Base-by-base conservation (phyloP, 2,329 filamentous ascomycete species). In the Teratosphaeria zuluensis region DNA sequence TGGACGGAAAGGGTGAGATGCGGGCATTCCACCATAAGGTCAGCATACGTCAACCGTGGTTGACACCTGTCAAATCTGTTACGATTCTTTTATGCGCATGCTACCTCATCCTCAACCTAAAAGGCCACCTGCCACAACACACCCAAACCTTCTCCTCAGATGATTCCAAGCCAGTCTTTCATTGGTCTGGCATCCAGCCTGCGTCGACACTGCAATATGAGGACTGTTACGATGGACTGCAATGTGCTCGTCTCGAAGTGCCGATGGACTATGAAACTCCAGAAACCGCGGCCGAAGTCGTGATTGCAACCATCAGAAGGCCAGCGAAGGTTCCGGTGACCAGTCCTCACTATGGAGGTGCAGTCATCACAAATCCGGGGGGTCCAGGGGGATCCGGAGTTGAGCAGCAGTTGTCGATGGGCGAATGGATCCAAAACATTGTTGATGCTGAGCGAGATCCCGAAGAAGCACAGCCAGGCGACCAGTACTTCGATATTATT, bases 221-320 rank as follows among this genome's bases (percentile, higher is more conserved):
- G 14, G 51, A 54, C 7, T 81, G 79, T 66, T 79, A 75, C 58
- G 72, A 74, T 60, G 61, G 58, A 2, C 76, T 77, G 57, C 72
- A 78, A 62, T 81, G 80, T 61, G 77, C 79, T n/a, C 72, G 76
- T 4, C 67, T 82, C 3, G 69, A 76, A 53, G 73, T 81, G 0
- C 80, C 79, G 0, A 74, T 81, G 66, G 77, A 75, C 59, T 68
- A 66, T 56, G 79, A 76, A 68, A 71, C 75, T 33, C 67, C 68
- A 4, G 64, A 66, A 0, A 69, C 75, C 46, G 64, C 69, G n/a
- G 61, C 38, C 51, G 71, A 51, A 61, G 69, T 78, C 21, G 70
- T 70, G 1, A 62, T 81, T 24, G 79, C 78, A 3, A 67, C 81
- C 9, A 72, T 76, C 21, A 75, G 75, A 32, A 69, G 76, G 7